phyloP scores from a whole-genome alignment of 176 grass and related monocot species.

The Melocanna baccifera region DNA sequence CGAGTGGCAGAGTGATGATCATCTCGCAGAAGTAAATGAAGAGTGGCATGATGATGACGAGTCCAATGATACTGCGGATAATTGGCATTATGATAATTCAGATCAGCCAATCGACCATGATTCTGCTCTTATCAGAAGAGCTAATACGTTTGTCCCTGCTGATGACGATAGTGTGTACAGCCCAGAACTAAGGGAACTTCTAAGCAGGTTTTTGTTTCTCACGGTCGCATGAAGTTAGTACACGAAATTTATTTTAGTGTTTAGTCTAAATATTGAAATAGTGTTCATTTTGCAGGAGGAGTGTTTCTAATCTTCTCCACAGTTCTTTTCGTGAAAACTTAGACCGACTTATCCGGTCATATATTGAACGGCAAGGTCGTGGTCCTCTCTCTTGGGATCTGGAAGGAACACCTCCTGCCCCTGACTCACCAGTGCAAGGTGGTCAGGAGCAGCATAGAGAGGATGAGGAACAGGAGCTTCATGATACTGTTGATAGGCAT shows the following conservation, averaged over 20 bases:
- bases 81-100: conserved; percentile 59
- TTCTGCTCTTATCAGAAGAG: conserved; percentile 55
- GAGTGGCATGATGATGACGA: conserved; percentile 65
- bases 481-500: conserved; percentile 37
- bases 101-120: conserved; percentile 52
- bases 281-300: conserved; percentile 63
- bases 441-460: conserved; percentile 51
- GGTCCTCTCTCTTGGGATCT: conserved; percentile 66
- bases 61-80: conserved; percentile 53
- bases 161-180: conserved; percentile 85
- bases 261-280: conserved; percentile 21
- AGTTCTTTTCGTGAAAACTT: conserved; percentile 91
- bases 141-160: conserved; percentile 63
- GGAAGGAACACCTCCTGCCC: conserved; percentile 47
- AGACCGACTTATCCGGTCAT: conserved; percentile 79
- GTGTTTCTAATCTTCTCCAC: conserved; percentile 93
- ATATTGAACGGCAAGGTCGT: conserved; percentile 73
- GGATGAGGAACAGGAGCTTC: conserved; percentile 48
- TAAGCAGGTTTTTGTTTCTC: conserved; percentile 67
- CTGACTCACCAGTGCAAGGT: conserved; percentile 41
- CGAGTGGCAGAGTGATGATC: conserved; percentile 59
- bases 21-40: conserved; percentile 54
- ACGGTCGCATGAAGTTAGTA: neutral
- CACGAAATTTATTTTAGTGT: conserved; percentile 5
- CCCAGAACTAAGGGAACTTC: conserved; percentile 79